Evolutionary conservation across 768 basidiomycete genomes (phyloP).

Genomic region (Phlebiopsis gigantea): DNA sequence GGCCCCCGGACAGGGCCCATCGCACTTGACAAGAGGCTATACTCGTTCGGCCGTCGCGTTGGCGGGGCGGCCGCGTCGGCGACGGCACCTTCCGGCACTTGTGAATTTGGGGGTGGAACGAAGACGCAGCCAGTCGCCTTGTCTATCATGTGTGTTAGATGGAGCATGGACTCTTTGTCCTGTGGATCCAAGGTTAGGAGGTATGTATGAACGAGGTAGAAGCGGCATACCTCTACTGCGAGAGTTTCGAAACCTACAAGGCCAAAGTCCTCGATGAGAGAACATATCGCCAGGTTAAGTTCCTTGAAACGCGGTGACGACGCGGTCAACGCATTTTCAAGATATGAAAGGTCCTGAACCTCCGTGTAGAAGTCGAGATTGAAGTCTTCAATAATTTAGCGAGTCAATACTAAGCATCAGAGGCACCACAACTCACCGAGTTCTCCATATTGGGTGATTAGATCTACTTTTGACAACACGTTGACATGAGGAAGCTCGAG

Average conservation of each 20-base stretch:
- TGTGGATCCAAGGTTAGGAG: constrained; percentile 24
- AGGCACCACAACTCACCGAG: constrained; percentile 52
- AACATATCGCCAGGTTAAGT: constrained; percentile 87
- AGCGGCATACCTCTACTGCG: constrained; percentile 77
- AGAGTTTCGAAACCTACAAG: constrained; percentile 96
- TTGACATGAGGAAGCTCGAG: constrained; percentile 98
- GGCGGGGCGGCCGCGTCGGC: constrained; percentile 31
- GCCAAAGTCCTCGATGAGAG: constrained; percentile 88
- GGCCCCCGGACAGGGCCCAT: constrained; percentile 47
- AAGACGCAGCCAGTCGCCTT: constrained; percentile 91
- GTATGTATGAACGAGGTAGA: background rate
- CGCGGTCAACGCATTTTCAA: constrained; percentile 67
- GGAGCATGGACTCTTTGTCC: constrained; percentile 95
- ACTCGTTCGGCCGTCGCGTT: constrained; percentile 54
- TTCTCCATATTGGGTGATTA: constrained; percentile 87
- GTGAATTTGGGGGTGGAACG: constrained; percentile 45
- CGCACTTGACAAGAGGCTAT: constrained; percentile 63
- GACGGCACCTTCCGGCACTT: constrained; percentile 27
- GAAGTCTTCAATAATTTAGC: constrained; percentile 57
- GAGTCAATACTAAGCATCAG: background rate
- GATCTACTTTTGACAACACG: constrained; percentile 92
- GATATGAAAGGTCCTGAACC: constrained; percentile 90
- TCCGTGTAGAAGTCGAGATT: constrained; percentile 98
- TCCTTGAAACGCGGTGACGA: constrained; percentile 65
- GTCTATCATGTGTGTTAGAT: constrained; percentile 91